Evolutionary conservation across 768 basidiomycete genomes (phyloP).

Genomic region (Lentinula boryana): DNA sequence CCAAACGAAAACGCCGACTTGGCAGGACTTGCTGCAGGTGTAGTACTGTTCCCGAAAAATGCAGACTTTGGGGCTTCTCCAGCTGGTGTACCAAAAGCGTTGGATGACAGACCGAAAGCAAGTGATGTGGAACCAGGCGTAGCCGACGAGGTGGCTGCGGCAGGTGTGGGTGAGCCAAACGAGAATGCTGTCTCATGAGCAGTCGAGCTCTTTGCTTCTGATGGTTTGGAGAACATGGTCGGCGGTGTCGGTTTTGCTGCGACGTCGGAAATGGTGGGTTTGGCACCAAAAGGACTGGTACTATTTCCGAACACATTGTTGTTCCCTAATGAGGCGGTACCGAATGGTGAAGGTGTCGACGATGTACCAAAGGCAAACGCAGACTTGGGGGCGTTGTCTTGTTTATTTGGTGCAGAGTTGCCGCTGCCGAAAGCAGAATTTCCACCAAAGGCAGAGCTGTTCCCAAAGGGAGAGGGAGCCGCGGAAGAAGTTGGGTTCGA

Average conservation of each 20-base stretch:
- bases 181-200: background rate
- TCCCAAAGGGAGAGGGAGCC: background rate
- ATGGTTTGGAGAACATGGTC: background rate
- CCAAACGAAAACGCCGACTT: slow-evolving; percentile 4
- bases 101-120: background rate
- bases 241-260: background rate
- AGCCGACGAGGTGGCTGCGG: background rate
- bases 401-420: background rate
- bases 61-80: background rate
- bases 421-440: background rate
- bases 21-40: background rate
- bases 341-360: background rate
- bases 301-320: background rate
- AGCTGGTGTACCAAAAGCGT: background rate
- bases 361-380: background rate
- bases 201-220: background rate
- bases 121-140: background rate
- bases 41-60: background rate
- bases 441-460: background rate
- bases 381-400: background rate
- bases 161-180: background rate
- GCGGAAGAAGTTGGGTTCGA: background rate
- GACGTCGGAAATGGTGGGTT: background rate
- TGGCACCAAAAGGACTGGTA: background rate
- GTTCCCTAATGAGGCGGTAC: background rate